Conservation (phyloP, 129 eudicot genomes). For the Ambrosia trifida region DNA sequence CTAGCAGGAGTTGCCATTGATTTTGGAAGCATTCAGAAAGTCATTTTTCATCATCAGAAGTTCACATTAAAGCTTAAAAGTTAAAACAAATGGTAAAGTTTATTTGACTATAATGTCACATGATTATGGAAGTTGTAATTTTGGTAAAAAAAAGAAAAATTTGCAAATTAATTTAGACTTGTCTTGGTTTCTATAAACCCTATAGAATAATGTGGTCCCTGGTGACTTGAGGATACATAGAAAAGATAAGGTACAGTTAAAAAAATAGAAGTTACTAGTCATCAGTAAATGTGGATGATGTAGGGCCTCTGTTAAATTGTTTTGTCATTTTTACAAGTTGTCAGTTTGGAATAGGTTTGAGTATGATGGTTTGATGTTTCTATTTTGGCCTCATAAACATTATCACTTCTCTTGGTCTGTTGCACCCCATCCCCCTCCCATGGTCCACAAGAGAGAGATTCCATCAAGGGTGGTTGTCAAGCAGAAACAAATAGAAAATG, state of each 20-base stretch:
- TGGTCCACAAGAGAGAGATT: constrained; percentile 17
- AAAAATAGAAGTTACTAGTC: constrained; percentile 16
- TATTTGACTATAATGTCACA: neutral
- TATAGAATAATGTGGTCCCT: constrained; percentile 20
- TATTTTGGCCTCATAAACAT: constrained; percentile 42
- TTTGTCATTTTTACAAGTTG: constrained; percentile 21
- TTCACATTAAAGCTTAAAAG: constrained; percentile 13
- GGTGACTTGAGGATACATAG: constrained; percentile 8
- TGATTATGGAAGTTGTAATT: neutral
- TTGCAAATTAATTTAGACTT: neutral
- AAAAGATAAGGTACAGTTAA: constrained; percentile 6
- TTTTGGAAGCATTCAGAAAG: constrained; percentile 29
- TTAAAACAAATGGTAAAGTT: neutral
- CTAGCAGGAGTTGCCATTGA: constrained; percentile 15
- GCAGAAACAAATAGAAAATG: constrained; percentile 25
- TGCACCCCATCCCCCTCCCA: constrained; percentile 5
- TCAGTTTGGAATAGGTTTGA: constrained; percentile 32
- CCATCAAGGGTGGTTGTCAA: constrained; percentile 27
- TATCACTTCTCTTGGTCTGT: constrained; percentile 29
- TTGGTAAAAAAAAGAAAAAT: neutral
- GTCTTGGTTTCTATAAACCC: neutral
- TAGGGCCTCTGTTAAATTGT: constrained; percentile 4
- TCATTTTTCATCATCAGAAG: constrained; percentile 4
- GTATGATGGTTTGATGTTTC: constrained; percentile 34
- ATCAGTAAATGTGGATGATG: constrained; percentile 25